Conservation (phyloP, 1,284 basidiomycete species). For the Boletellus deceptivus region DNA sequence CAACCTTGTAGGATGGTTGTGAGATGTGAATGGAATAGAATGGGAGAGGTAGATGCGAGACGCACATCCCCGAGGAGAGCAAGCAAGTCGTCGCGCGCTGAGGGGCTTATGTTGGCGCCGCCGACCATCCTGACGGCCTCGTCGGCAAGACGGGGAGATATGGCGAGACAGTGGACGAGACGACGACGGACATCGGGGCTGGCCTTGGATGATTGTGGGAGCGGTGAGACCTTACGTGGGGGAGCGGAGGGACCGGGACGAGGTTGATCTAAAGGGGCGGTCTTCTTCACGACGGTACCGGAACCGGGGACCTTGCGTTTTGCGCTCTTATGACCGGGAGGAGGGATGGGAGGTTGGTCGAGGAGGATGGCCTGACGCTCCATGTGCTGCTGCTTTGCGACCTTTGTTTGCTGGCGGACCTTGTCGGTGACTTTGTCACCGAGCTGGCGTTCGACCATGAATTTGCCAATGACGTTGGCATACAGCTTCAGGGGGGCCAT, state of each 20-base stretch:
- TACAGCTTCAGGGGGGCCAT: slow-evolving; percentile 66
- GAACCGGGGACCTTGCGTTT: slow-evolving; percentile 36
- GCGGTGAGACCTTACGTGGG: slow-evolving; percentile 27
- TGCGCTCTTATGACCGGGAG: slow-evolving; percentile 14
- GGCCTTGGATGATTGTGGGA: slow-evolving; percentile 20
- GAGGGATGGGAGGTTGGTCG: slow-evolving; percentile 36
- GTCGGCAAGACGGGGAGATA: slow-evolving; percentile 43
- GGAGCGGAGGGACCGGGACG: slow-evolving; percentile 23
- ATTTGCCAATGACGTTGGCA: slow-evolving; percentile 67
- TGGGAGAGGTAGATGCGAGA: not conserved
- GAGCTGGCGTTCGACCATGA: slow-evolving; percentile 60
- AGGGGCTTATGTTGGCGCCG: slow-evolving; percentile 33
- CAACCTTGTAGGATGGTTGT: slow-evolving; percentile 40
- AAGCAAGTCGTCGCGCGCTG: slow-evolving; percentile 40
- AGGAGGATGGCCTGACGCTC: slow-evolving; percentile 54
- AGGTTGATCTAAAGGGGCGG: slow-evolving; percentile 33
- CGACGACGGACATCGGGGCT: slow-evolving; percentile 40
- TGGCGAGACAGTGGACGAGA: slow-evolving; percentile 56
- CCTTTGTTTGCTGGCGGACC: slow-evolving; percentile 54
- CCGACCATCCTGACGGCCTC: slow-evolving; percentile 44
- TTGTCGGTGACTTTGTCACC: slow-evolving; percentile 49
- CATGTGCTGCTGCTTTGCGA: slow-evolving; percentile 54
- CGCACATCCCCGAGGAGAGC: slow-evolving; percentile 50
- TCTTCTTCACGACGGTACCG: slow-evolving; percentile 34
- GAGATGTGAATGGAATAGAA: too few relatives aligned